Percentiles rank a stretch among this genome's conserved stretches.
phyloP scores from a whole-genome alignment of 1,284 basidiomycete species.

The Farysia itapuensis region DNA sequence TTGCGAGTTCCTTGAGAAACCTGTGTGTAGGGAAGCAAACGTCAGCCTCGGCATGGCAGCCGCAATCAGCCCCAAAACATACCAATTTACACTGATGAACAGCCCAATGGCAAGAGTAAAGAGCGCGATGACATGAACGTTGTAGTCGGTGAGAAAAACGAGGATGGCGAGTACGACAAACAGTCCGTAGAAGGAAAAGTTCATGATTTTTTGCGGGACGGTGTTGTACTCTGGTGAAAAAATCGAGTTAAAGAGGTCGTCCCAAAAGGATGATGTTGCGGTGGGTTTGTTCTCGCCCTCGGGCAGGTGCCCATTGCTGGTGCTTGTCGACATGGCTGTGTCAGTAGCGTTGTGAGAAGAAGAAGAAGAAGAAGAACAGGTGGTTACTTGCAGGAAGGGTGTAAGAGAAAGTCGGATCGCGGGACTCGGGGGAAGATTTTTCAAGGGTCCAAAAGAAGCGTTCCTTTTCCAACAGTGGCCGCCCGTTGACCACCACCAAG shows the following conservation, averaged over 20 bases:
- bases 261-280: constrained; percentile 8
- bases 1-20: constrained; percentile 44
- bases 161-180: constrained; percentile 56
- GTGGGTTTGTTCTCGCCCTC: too few species aligned
- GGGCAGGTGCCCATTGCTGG: too few species aligned
- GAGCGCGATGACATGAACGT: constrained; percentile 59
- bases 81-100: constrained; percentile 60
- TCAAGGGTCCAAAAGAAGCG: too few species aligned
- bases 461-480: too few species aligned
- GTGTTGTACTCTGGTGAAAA: constrained; percentile 54
- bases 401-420: too few species aligned
- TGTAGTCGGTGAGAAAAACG: constrained; percentile 54
- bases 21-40: constrained; percentile 4
- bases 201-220: constrained; percentile 54
- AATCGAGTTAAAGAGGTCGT: constrained; percentile 44
- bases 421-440: too few species aligned
- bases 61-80: constrained; percentile 17
- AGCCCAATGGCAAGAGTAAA: constrained; percentile 55
- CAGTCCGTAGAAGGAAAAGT: constrained; percentile 60
- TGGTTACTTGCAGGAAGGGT: too few species aligned
- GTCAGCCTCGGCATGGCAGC: neutral
- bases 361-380: too few species aligned
- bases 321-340: too few species aligned
- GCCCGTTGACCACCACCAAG: too few species aligned
- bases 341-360: too few species aligned